phyloP scores from a whole-genome alignment of 2,329 filamentous ascomycete genomes.

The Epichloe amarillans region DNA sequence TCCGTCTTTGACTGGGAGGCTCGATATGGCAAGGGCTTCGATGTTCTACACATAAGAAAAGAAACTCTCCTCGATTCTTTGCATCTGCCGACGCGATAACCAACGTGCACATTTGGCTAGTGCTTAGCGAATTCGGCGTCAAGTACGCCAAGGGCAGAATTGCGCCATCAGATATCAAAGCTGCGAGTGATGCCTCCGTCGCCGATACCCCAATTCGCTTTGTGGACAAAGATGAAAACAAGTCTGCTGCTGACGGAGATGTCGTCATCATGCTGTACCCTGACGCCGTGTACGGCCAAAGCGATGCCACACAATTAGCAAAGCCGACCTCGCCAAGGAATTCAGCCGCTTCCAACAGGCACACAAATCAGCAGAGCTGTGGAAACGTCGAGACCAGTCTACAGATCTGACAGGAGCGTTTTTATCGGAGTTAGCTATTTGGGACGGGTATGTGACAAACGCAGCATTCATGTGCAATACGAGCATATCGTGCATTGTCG shows the following conservation, averaged over 20 bases:
- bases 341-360: conserved; percentile 29
- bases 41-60: conserved; percentile 56
- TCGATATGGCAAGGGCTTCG: conserved; percentile 68
- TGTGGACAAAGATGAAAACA: conserved; percentile 37
- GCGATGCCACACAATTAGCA: conserved; percentile 12
- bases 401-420: conserved; percentile 10
- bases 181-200: not conserved
- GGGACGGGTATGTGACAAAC: conserved; percentile 24
- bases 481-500: conserved; percentile 15
- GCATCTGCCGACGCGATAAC: conserved; percentile 31
- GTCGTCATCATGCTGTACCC: conserved; percentile 46
- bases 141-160: conserved; percentile 33
- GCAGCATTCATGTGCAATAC: not conserved
- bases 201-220: conserved; percentile 30
- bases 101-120: conserved; percentile 36
- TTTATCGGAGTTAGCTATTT: conserved; percentile 22
- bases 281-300: conserved; percentile 34
- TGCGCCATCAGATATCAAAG: not conserved
- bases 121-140: conserved; percentile 35
- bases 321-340: conserved; percentile 21
- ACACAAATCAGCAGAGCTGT: conserved; percentile 19
- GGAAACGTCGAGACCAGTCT: not conserved
- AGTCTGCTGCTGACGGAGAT: conserved; percentile 35
- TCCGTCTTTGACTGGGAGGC: conserved; percentile 60
- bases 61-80: conserved; percentile 36